These are phyloP conservation scores for Tylopilus sp. DNA, from an alignment of 768 basidiomycete species.

Conservation along the genomic window DNA sequence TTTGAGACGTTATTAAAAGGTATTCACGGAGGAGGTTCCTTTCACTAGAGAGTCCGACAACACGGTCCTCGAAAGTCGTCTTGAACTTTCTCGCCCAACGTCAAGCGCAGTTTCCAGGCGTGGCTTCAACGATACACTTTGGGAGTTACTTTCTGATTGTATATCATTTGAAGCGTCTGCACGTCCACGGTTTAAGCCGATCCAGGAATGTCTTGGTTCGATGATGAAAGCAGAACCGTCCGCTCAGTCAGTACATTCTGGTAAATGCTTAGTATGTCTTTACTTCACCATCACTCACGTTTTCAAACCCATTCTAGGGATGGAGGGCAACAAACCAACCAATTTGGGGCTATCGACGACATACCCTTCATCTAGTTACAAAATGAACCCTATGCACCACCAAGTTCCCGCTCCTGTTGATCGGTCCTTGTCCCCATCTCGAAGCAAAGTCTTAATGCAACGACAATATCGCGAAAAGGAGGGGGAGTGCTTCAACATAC, in stretches of 20 bases:
- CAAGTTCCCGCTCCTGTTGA: no score
- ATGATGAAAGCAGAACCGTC: background rate
- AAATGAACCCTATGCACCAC: no score
- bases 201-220: background rate
- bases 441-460: conserved; percentile 15
- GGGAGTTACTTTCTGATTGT: conserved; percentile 4
- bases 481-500: conserved; percentile 8
- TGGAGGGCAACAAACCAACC: no score
- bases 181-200: conserved; percentile 2
- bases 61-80: background rate
- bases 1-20: conserved; percentile 1
- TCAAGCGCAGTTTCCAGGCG: background rate
- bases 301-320: no score
- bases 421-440: no score
- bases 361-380: no score
- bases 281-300: no score
- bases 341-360: no score
- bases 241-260: no score
- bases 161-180: background rate
- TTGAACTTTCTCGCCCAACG: background rate
- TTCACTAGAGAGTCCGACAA: conserved; percentile 1
- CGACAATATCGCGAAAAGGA: conserved; percentile 25
- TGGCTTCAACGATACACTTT: conserved; percentile 6
- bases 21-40: conserved; percentile 6
- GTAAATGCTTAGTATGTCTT: no score